These are phyloP conservation scores for Auricularia sp. DNA, from an alignment of 768 basidiomycete genomes.

Conservation along the genomic window DNA sequence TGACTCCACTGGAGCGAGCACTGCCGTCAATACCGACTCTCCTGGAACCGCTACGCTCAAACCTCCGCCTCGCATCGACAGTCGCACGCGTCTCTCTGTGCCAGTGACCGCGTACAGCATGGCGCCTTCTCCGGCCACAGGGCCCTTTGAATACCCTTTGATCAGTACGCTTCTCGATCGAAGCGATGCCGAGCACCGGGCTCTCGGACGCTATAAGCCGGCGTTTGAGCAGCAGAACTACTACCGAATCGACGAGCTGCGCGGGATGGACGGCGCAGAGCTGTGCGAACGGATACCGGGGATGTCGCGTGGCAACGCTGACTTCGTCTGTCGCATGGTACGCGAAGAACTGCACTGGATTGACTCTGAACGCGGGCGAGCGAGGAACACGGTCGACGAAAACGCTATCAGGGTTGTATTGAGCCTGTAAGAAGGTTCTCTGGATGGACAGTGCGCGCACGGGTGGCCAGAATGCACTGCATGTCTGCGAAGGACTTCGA, in stretches of 20 bases:
- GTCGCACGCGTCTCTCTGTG: background rate
- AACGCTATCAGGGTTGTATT: background rate
- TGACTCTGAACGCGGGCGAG: background rate
- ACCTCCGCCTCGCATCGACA: background rate
- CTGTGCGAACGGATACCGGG: background rate
- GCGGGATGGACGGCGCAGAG: background rate
- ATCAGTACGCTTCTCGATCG: background rate
- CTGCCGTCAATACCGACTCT: background rate
- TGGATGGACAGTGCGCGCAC: too few relatives aligned
- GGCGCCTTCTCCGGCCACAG: background rate
- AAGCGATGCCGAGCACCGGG: background rate
- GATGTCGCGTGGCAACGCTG: background rate
- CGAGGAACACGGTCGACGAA: background rate
- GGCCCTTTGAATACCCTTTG: background rate
- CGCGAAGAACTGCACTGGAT: background rate
- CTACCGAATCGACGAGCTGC: background rate
- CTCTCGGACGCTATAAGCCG: background rate
- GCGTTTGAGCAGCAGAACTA: background rate
- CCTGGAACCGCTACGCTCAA: background rate
- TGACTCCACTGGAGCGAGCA: background rate
- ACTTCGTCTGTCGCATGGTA: background rate
- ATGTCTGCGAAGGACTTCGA: too few relatives aligned
- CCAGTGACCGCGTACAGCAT: background rate
- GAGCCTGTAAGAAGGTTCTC: background rate
- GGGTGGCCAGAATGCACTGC: too few relatives aligned